Conservation (phyloP, 148 eudicot species). For the Nepenthes gracilis region DNA sequence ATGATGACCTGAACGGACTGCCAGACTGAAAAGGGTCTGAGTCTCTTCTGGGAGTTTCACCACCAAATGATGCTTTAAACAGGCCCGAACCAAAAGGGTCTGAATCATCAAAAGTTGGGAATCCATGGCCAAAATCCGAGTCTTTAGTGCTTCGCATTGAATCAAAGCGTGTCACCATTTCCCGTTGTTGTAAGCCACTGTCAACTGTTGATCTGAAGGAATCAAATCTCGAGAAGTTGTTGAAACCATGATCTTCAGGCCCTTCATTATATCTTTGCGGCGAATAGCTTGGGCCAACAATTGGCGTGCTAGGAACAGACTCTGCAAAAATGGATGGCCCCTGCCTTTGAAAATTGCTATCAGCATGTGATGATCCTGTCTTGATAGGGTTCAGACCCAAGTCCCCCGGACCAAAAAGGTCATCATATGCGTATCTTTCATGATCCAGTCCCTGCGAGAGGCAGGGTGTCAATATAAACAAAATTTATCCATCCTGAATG, state of each 20-base stretch:
- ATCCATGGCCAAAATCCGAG: slow-evolving; percentile 37
- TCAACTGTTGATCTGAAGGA: slow-evolving; percentile 53
- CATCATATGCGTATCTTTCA: slow-evolving; percentile 29
- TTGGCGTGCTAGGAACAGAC: slow-evolving; percentile 70
- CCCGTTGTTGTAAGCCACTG: slow-evolving; percentile 52
- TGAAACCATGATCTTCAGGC: slow-evolving; percentile 47
- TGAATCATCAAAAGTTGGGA: slow-evolving; percentile 34
- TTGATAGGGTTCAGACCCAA: slow-evolving; percentile 81
- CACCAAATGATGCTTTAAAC: slow-evolving; percentile 28
- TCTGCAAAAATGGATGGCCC: slow-evolving; percentile 40
- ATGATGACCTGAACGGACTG: slow-evolving; percentile 35
- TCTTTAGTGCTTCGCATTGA: slow-evolving; percentile 56
- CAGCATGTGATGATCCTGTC: slow-evolving; percentile 48
- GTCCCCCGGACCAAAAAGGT: slow-evolving; percentile 63
- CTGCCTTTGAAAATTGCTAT: slow-evolving; percentile 25
- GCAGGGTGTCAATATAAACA: neutral
- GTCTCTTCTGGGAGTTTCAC: slow-evolving; percentile 26
- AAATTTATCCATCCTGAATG: neutral
- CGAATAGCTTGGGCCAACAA: slow-evolving; percentile 36
- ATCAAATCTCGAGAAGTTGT: slow-evolving; percentile 70
- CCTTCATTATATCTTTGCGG: slow-evolving; percentile 30
- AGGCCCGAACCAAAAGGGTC: slow-evolving; percentile 33
- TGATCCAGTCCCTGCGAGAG: slow-evolving; percentile 40
- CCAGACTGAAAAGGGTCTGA: slow-evolving; percentile 4
- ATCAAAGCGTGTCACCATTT: slow-evolving; percentile 58